phyloP scores from a whole-genome alignment of 2,329 filamentous ascomycete genomes.

The Allantophomopsis cytisporea region DNA sequence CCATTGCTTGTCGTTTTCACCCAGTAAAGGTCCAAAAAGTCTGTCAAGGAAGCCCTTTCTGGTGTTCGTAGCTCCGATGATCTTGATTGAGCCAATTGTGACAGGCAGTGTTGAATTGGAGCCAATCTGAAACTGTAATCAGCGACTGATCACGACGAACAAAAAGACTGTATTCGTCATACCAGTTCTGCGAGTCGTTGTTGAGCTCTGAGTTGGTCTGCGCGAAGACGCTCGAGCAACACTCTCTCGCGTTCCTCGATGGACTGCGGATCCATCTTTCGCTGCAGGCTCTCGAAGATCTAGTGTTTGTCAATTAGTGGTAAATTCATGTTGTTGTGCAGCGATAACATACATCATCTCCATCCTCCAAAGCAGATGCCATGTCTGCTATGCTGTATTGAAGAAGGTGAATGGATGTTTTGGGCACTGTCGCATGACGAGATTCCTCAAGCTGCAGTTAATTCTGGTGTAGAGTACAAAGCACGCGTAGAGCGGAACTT shows the following conservation, averaged over 20 bases:
- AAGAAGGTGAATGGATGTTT: background rate
- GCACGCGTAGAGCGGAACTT: no score
- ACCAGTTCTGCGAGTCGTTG: slow-evolving; percentile 52
- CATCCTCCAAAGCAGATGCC: slow-evolving; percentile 14
- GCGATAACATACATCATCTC: slow-evolving; percentile 27
- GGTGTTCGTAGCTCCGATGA: slow-evolving; percentile 77
- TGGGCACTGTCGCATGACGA: background rate
- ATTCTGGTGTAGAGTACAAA: no score
- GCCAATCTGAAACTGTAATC: slow-evolving; percentile 39
- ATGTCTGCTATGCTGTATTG: slow-evolving; percentile 5
- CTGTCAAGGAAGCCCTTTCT: slow-evolving; percentile 71
- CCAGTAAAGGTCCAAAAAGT: slow-evolving; percentile 66
- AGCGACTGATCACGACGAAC: background rate
- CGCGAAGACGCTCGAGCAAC: slow-evolving; percentile 28
- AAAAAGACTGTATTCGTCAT: slow-evolving; percentile 10
- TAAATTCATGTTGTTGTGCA: background rate
- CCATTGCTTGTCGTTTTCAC: slow-evolving; percentile 52
- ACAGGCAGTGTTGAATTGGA: slow-evolving; percentile 80
- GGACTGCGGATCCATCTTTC: slow-evolving; percentile 42
- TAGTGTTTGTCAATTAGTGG: slow-evolving; percentile 15
- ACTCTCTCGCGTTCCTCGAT: slow-evolving; percentile 45
- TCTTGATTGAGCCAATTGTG: slow-evolving; percentile 71
- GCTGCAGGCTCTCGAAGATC: slow-evolving; percentile 46
- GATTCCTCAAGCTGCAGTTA: no score
- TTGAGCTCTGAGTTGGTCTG: slow-evolving; percentile 32